These are phyloP conservation scores for Tuber borchii DNA, from an alignment of 495 filamentous ascomycete genomes.

Conservation along the genomic window DNA sequence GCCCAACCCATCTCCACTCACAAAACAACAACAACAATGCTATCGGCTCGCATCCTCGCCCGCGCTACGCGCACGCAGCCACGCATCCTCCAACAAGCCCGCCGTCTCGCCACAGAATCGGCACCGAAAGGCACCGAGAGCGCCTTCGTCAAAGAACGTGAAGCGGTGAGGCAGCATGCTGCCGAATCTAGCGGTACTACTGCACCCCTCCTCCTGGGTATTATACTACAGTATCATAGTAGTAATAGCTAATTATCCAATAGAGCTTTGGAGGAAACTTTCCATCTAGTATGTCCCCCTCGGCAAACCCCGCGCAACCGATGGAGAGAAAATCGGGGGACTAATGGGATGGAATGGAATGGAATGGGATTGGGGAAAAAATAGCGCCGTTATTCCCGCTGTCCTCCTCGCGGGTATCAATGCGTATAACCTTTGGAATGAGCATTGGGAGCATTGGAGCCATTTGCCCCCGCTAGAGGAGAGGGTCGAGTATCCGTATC, in stretches of 20 bases:
- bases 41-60: constrained; percentile 42
- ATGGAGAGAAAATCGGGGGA: constrained; percentile 7
- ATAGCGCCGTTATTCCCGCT: constrained; percentile 61
- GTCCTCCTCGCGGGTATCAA: constrained; percentile 66
- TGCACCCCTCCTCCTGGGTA: constrained; percentile 33
- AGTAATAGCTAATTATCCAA: constrained; percentile 11
- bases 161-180: constrained; percentile 79
- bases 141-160: constrained; percentile 78
- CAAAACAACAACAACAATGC: constrained; percentile 21
- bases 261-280: constrained; percentile 90
- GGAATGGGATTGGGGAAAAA: neutral
- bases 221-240: constrained; percentile 3
- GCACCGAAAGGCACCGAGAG: constrained; percentile 56
- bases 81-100: constrained; percentile 48
- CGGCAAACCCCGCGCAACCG: neutral
- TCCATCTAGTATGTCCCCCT: constrained; percentile 69
- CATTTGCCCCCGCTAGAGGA: constrained; percentile 85
- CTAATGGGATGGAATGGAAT: constrained; percentile 16
- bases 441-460: constrained; percentile 92
- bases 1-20: neutral
- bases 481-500: constrained; percentile 80
- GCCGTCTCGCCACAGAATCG: constrained; percentile 39
- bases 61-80: constrained; percentile 50
- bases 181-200: constrained; percentile 68
- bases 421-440: constrained; percentile 80